phyloP scores from a whole-genome alignment of 257 asterid species.

The Prunella vulgaris region DNA sequence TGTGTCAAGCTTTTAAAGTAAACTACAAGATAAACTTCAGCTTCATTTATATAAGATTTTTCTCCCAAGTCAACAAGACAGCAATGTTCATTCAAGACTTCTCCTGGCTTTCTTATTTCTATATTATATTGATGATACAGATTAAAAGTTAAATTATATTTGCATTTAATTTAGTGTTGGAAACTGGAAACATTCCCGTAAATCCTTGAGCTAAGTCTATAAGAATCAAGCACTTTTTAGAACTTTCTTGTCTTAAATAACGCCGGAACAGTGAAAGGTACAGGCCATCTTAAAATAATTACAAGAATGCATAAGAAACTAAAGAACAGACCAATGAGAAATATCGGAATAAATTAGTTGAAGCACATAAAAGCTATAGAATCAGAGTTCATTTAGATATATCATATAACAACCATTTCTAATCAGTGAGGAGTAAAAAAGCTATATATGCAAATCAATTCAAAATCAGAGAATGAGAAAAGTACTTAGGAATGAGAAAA shows the following conservation, averaged over 20 bases:
- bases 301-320: not conserved
- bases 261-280: not conserved
- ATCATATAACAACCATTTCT: slow-evolving; percentile 6
- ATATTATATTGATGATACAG: not conserved
- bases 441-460: slow-evolving; percentile 4
- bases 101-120: not conserved
- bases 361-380: slow-evolving; percentile 12
- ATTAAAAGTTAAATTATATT: not conserved
- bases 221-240: not conserved
- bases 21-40: slow-evolving; percentile 8
- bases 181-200: slow-evolving; percentile 11
- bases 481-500: slow-evolving; percentile 18
- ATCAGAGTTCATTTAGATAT: not conserved
- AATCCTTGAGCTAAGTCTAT: slow-evolving; percentile 7
- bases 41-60: slow-evolving; percentile 14
- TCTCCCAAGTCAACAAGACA: slow-evolving; percentile 15
- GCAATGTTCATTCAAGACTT: slow-evolving; percentile 15
- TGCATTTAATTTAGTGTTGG: not conserved
- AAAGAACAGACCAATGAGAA: slow-evolving; percentile 1
- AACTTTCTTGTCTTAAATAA: not conserved
- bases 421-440: not conserved
- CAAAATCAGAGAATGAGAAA: slow-evolving; percentile 14
- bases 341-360: not conserved
- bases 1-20: not conserved
- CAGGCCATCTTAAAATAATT: not conserved